Evolutionary conservation across 768 basidiomycete species (phyloP), one percentile per base, ranked within the genome.

Genomic region (Lactarius psammicola): DNA sequence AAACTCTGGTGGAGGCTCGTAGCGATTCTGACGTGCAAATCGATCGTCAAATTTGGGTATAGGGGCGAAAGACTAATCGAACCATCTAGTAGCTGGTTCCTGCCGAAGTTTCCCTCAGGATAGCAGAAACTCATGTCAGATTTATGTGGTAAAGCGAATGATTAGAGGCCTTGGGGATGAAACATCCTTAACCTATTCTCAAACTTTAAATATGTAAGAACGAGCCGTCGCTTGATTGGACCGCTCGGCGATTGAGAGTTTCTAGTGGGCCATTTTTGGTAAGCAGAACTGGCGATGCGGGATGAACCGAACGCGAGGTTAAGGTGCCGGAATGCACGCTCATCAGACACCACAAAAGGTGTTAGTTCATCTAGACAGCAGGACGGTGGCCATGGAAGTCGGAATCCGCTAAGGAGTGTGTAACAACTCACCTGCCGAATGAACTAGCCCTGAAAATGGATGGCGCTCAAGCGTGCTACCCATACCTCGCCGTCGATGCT

Each of bases 11-110:
- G 89, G 89, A 90, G 87, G 89, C 87, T 89, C 86, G 87, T 88
- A 91, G 90, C 88, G 86, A 87, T 92, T 90, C 90, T 92, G 90
- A 90, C 87, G 87, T 91, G 90, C 90, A 92, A 91, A 91, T 91
- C 88, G 87, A 90, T 91, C 86, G 89, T 90, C 87, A 81, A 89
- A 91, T 87, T 89, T 90, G 89, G 88, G 89, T 90, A 90, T 91
- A 90, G 89, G 89, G 90, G 89, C 86, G 87, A 91, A 91, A 91
- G 90, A 91, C 89, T 88, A 90, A 91, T 92, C 87, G 87, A 90
- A 89, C 88, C 88, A 88, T 90, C 83, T 89, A 89, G 87, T 90
- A 88, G 88, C 88, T 90, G 87, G 87, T 90, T 90, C 87, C 88
- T 86, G 85, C 87, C 87, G 86, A 88, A 90, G 87, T 88, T 89